Evolutionary conservation across 352 stramenopile genomes (phyloP), one percentile per base, ranked within the genome.

Genomic region (Phytopythium helicoides): DNA sequence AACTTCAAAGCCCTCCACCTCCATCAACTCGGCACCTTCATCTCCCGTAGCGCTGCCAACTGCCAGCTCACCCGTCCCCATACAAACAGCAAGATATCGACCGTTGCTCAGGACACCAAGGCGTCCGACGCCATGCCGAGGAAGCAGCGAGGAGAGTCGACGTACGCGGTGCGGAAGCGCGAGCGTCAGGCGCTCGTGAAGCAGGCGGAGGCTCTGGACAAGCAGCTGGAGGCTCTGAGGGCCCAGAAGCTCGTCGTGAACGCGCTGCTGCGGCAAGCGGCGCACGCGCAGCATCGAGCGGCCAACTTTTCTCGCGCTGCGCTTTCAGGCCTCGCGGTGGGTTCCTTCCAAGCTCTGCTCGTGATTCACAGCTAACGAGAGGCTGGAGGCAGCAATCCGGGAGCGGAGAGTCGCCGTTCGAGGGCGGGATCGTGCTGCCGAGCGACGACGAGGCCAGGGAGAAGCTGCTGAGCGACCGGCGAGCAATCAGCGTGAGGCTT

Each of bases 221-320:
- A 23, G 6, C 58, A 65, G 37, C 47, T 76, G 23, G 44, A 73
- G 33, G 42, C 28, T 18, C 55, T 73, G 31, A 62, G 68, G 36
- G 28, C 65, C 21, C 51, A 64, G 23, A 18, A 14, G 14, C 28
- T 63, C 14, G 28, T 70, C 52, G 34, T 61, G 31, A 62, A 54
- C 23, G 19, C 34, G 1, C 19, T 49, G 3, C 34, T 69, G 19
- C 52, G 53, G n/a, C 44, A 51, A 8, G 19, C 16, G 0, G 39
- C 59, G 9, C 52, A 62, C n/a, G 39, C 57, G 11, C 52, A 69
- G n/a, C 62, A 65, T 10, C 21, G 58, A 4, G 48, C 53, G 34
- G 31, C 57, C 11, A 50, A 52, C 7, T 40, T 47, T 18, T 34
- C 46, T 8, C 41, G 26, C n/a, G 52, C 52, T 23, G 34, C 48